phyloP scores from a whole-genome alignment of 352 stramenopile species.

The Thraustochytrium sp. region DNA sequence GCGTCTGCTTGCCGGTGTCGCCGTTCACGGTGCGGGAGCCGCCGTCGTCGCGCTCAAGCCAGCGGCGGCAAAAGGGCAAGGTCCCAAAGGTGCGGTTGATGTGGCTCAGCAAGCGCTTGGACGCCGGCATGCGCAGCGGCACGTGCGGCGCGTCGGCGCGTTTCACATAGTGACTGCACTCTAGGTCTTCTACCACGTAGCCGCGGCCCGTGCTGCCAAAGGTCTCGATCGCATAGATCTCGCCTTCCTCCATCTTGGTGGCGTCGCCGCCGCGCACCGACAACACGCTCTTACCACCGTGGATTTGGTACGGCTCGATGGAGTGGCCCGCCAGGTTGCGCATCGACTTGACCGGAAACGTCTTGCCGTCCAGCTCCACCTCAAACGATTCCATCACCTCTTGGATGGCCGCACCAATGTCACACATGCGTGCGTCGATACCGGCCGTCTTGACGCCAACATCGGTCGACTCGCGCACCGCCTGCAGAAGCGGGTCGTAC shows the following conservation, averaged over 20 bases:
- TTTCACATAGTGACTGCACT: slow-evolving; percentile 98
- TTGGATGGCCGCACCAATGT: slow-evolving; percentile 89
- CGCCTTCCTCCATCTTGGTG: slow-evolving; percentile 93
- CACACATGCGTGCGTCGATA: slow-evolving; percentile 88
- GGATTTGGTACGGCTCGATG: slow-evolving; percentile 94
- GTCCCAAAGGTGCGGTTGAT: slow-evolving; percentile 99
- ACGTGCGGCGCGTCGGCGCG: slow-evolving; percentile 88
- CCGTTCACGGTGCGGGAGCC: slow-evolving; percentile 83
- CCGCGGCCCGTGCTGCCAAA: slow-evolving; percentile 78
- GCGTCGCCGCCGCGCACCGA: slow-evolving; percentile 87
- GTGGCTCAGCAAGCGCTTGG: slow-evolving; percentile 90
- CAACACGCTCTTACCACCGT: slow-evolving; percentile 90
- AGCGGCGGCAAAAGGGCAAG: slow-evolving; percentile 93
- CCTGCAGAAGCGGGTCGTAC: slow-evolving; percentile 83
- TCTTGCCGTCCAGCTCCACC: slow-evolving; percentile 89
- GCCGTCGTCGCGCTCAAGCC: slow-evolving; percentile 92
- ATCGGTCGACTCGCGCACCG: slow-evolving; percentile 86
- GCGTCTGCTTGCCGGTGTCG: slow-evolving; percentile 88
- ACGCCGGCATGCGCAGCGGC: slow-evolving; percentile 75
- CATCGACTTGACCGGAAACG: slow-evolving; percentile 88
- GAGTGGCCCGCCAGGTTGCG: slow-evolving; percentile 97
- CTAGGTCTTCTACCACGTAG: slow-evolving; percentile 83
- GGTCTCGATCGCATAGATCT: slow-evolving; percentile 95
- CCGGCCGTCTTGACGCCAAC: slow-evolving; percentile 79
- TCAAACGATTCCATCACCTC: slow-evolving; percentile 97